phyloP scores from a whole-genome alignment of 2,329 filamentous ascomycete genomes.

The Hypomyces rosellus region DNA sequence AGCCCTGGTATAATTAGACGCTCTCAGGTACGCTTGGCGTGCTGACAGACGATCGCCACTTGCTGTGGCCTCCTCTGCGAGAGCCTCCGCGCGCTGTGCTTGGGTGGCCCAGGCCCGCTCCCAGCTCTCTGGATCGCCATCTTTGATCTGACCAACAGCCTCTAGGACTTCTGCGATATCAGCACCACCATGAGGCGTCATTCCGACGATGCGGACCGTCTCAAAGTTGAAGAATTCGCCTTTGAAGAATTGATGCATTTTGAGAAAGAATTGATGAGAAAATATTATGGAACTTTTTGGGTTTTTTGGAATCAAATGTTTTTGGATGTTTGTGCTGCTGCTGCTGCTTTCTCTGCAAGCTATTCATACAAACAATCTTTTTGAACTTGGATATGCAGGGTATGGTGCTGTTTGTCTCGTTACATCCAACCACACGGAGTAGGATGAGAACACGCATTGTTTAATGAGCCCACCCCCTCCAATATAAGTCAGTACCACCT shows the following conservation, averaged over 20 bases:
- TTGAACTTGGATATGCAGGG: too few species aligned
- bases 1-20: conserved; percentile 9
- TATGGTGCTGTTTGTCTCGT: too few species aligned
- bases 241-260: background rate
- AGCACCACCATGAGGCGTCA: conserved; percentile 2
- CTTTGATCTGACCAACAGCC: conserved; percentile 9
- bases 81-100: conserved; percentile 3
- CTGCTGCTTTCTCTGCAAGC: too few species aligned
- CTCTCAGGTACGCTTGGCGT: conserved; percentile 4
- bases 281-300: too few species aligned
- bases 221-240: conserved; percentile 10
- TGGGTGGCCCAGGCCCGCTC: conserved; percentile 6
- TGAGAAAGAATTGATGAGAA: background rate
- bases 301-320: too few species aligned
- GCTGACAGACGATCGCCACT: conserved; percentile 1
- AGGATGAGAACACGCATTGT: too few species aligned
- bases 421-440: too few species aligned
- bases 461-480: too few species aligned
- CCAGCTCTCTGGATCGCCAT: conserved; percentile 8
- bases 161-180: conserved; percentile 8
- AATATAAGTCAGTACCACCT: too few species aligned
- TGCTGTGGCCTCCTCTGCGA: conserved; percentile 4
- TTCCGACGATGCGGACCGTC: conserved; percentile 7
- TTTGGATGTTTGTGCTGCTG: too few species aligned
- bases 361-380: too few species aligned